phyloP scores from a whole-genome alignment of 768 basidiomycete species.

The Pholiota microspora region DNA sequence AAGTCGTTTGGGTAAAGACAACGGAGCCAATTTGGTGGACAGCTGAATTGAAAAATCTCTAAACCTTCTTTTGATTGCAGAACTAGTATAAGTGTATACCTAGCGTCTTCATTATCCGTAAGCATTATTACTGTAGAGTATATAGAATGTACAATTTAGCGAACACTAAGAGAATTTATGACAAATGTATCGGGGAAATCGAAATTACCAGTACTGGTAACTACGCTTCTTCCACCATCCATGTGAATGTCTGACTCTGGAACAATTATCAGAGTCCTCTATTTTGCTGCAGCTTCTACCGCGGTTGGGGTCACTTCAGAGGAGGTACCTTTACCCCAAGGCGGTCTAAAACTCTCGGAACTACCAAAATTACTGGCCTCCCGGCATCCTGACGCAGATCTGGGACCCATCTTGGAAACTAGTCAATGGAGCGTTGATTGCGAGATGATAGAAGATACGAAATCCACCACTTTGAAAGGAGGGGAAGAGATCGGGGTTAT shows the following conservation, averaged over 20 bases:
- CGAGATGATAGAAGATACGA: constrained; percentile 71
- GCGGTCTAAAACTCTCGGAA: constrained; percentile 46
- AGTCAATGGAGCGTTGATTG: constrained; percentile 80
- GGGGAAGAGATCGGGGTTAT: constrained; percentile 82
- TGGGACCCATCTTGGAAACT: constrained; percentile 52
- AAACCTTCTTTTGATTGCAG: not conserved
- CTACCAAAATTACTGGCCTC: constrained; percentile 51
- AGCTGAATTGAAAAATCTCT: constrained; percentile 53
- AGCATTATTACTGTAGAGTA: not conserved
- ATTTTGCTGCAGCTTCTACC: constrained; percentile 68
- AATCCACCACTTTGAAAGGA: constrained; percentile 47
- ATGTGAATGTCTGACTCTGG: constrained; percentile 20
- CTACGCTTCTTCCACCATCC: not conserved
- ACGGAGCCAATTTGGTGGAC: constrained; percentile 90
- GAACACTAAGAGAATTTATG: not conserved
- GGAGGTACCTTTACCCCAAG: constrained; percentile 44
- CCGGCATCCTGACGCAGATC: constrained; percentile 47
- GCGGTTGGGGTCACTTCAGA: constrained; percentile 60
- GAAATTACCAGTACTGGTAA: too few relatives aligned
- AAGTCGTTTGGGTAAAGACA: constrained; percentile 70
- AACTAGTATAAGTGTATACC: not conserved
- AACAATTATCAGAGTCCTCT: constrained; percentile 44
- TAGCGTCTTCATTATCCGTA: not conserved
- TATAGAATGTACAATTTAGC: not conserved
- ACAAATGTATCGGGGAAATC: not conserved